phyloP scores from a whole-genome alignment of 192 early-diverging fungal genomes.

The Kappamyces sp. region DNA sequence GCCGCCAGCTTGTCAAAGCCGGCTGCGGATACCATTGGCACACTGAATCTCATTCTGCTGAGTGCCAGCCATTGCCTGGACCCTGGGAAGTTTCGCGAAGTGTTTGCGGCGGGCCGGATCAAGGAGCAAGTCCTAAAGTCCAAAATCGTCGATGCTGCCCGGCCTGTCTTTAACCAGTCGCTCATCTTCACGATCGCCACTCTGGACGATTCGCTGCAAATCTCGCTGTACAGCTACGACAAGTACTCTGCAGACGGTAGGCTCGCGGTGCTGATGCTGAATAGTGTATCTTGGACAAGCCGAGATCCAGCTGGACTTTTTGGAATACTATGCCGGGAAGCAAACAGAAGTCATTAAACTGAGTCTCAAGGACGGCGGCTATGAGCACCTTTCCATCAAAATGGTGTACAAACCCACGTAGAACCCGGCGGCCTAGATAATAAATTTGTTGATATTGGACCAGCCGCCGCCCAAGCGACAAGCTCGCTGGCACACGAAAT shows the following conservation, averaged over 20 bases:
- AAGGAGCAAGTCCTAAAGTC: constrained; percentile 26
- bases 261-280: constrained; percentile 1
- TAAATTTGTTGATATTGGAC: no score
- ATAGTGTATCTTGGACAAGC: constrained; percentile 33
- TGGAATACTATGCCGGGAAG: constrained; percentile 41
- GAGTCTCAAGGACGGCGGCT: constrained; percentile 21
- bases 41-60: constrained; percentile 18
- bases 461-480: no score
- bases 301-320: constrained; percentile 32
- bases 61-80: neutral
- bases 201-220: constrained; percentile 28
- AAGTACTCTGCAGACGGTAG: constrained; percentile 38
- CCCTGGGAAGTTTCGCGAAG: constrained; percentile 17
- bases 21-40: constrained; percentile 22
- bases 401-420: no score
- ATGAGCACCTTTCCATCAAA: no score
- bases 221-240: constrained; percentile 35
- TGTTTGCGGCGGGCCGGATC: constrained; percentile 24
- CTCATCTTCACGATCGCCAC: constrained; percentile 30
- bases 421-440: no score
- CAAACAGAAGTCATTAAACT: constrained; percentile 34
- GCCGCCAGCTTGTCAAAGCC: neutral
- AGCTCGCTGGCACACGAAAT: no score
- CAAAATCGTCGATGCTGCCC: constrained; percentile 16
- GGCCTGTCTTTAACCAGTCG: constrained; percentile 27